phyloP scores from a whole-genome alignment of 208 protist species.

The Leishmania lainsoni region DNA sequence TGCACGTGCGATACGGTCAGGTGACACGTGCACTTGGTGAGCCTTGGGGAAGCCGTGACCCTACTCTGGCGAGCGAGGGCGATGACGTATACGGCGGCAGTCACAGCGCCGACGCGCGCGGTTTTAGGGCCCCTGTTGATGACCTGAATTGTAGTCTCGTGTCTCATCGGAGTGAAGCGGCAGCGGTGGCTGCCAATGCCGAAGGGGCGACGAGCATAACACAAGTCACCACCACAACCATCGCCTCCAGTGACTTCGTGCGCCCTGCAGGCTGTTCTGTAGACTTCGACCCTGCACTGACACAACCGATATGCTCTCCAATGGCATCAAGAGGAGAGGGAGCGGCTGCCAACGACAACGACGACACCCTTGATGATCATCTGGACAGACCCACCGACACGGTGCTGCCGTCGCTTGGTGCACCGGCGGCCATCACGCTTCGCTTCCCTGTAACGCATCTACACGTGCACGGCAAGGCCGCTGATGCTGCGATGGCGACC shows the following conservation, averaged over 20 bases:
- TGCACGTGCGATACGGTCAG: background rate
- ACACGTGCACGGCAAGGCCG: slow-evolving; percentile 24
- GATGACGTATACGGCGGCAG: background rate
- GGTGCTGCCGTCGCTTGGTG: background rate
- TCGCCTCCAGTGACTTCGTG: background rate
- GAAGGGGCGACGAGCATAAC: background rate
- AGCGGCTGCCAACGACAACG: background rate
- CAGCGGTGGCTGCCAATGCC: background rate
- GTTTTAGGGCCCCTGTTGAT: background rate
- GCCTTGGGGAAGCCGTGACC: too few species aligned
- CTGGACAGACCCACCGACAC: background rate
- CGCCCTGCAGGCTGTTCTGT: background rate
- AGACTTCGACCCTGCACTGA: background rate
- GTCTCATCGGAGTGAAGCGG: background rate
- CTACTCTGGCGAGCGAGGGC: background rate
- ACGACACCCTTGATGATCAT: background rate
- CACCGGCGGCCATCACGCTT: background rate
- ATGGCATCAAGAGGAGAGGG: background rate
- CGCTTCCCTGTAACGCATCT: slow-evolving; percentile 6
- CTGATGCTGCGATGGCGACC: slow-evolving; percentile 15
- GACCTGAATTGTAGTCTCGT: background rate
- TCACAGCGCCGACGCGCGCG: background rate
- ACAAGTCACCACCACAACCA: background rate
- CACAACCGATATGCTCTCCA: background rate
- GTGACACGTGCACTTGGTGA: background rate